Conservation (phyloP, 768 basidiomycete species). For the Mycena epipterygia region DNA sequence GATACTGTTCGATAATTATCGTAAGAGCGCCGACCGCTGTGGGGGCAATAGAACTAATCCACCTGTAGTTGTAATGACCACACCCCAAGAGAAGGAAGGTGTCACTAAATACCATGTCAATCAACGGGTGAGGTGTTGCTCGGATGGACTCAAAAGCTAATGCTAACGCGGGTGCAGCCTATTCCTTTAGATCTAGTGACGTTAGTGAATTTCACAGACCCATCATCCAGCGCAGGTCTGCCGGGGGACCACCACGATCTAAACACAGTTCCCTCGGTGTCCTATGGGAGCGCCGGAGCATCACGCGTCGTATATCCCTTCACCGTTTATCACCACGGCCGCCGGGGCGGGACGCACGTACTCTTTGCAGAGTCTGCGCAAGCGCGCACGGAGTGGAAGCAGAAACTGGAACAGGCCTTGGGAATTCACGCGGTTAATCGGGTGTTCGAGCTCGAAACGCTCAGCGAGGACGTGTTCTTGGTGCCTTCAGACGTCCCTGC, state of each 20-base stretch:
- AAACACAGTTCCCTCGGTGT: constrained; percentile 25
- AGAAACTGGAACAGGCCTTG: constrained; percentile 90
- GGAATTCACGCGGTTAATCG: constrained; percentile 88
- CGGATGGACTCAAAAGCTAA: not conserved
- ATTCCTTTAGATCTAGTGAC: constrained; percentile 94
- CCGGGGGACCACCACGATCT: constrained; percentile 47
- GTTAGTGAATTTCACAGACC: constrained; percentile 87
- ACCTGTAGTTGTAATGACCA: constrained; percentile 86
- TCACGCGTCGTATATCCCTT: constrained; percentile 88
- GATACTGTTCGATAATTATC: constrained; percentile 94
- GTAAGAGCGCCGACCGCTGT: constrained; percentile 56
- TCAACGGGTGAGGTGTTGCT: constrained; percentile 69
- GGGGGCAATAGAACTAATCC: not conserved
- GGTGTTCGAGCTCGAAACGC: constrained; percentile 92
- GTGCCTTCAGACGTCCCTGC: constrained; percentile 69
- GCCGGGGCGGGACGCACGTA: constrained; percentile 89
- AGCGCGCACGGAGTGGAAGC: constrained; percentile 88
- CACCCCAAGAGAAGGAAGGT: constrained; percentile 84
- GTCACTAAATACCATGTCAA: constrained; percentile 84
- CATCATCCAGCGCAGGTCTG: constrained; percentile 79
- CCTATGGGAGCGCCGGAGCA: constrained; percentile 58
- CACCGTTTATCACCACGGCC: constrained; percentile 90
- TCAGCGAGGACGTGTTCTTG: constrained; percentile 91
- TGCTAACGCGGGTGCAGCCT: constrained; percentile 65
- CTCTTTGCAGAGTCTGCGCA: constrained; percentile 88